Base-by-base conservation (phyloP, 768 basidiomycete species). In the Tylopilus intermedius region DNA sequence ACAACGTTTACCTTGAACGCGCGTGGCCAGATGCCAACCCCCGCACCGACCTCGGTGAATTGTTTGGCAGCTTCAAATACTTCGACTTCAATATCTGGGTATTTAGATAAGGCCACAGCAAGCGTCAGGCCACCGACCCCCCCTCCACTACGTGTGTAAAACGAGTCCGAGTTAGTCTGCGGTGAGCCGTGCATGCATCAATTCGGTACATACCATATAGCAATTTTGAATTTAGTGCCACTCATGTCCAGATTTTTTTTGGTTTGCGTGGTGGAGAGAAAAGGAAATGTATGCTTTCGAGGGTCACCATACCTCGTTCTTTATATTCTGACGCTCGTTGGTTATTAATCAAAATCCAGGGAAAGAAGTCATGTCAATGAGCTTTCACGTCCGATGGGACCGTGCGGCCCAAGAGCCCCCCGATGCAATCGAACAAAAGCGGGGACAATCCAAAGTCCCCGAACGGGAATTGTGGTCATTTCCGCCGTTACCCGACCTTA, bases 11-110 rank as follows among this genome's bases (percentile, higher is more conserved):
- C 72, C 69, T 61, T 53, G 59, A 69, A 47, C 37, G 21, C 56
- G 15, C 76, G 66, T 14, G 68, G 70, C 74, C 72, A 77, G 33
- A 71, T 60, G 4, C 78, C 79, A 49, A 84, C 73, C n/a, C 83
- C 83, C 15, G 81, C 82, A n/a, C 83, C 83, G 24, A 82, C 39
- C 64, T 83, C 82, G 24, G 73, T 66, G 40, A 83, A 73, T 48
- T 74, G 65, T 38, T 63, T 59, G 27, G 81, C 76, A 11, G 71
- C 74, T 68, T 85, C 83, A 53, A 76, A 84, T 24, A 84, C 65
- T 47, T 78, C 74, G 37, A 83, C 72, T 30, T 81, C 76, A 26
- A 84, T 79, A 54, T 82, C 76, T 2, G 74, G 74, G 60, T 76
- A 79, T 43, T 61, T 62, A 13, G 65, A 62, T 30, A 76, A 52